Evolutionary conservation across 2,329 filamentous ascomycete species (phyloP).

Genomic region (Paecilomyces sp.): DNA sequence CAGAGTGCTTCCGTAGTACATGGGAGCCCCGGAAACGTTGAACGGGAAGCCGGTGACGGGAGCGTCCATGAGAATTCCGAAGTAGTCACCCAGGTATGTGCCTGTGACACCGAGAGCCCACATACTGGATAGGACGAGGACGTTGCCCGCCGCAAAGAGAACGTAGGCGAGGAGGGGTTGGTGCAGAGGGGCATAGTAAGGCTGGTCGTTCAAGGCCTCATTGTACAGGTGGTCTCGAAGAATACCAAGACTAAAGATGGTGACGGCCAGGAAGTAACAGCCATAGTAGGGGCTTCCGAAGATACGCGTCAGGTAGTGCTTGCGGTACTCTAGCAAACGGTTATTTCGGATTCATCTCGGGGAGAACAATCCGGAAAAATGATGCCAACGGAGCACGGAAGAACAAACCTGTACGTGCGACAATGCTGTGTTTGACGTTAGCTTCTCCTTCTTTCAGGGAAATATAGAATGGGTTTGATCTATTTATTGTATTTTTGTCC

Average conservation of each 20-base stretch:
- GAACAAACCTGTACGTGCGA: slow-evolving; percentile 67
- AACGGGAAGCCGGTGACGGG: slow-evolving; percentile 96
- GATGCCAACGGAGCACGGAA: slow-evolving; percentile 4
- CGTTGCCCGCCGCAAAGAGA: slow-evolving; percentile 69
- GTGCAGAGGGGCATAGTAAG: slow-evolving; percentile 66
- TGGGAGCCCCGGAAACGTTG: slow-evolving; percentile 81
- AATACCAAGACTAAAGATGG: slow-evolving; percentile 88
- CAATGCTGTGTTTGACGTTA: slow-evolving; percentile 54
- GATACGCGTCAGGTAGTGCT: slow-evolving; percentile 78
- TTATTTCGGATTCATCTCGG: slow-evolving; percentile 7
- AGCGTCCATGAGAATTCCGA: slow-evolving; percentile 93
- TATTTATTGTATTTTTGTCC: background rate
- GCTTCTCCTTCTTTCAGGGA: slow-evolving; percentile 10
- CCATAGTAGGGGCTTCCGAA: slow-evolving; percentile 72
- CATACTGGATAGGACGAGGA: slow-evolving; percentile 81
- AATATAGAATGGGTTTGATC: slow-evolving; percentile 5
- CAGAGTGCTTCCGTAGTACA: slow-evolving; percentile 93
- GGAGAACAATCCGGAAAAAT: background rate
- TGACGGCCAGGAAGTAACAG: slow-evolving; percentile 81
- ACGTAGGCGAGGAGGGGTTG: slow-evolving; percentile 59
- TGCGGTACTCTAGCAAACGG: slow-evolving; percentile 68
- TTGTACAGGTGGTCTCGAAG: slow-evolving; percentile 85
- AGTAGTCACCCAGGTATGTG: slow-evolving; percentile 97
- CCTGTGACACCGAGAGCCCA: slow-evolving; percentile 89
- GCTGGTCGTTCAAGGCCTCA: slow-evolving; percentile 67